Evolutionary conservation across 2,329 filamentous ascomycete genomes (phyloP).

Genomic region (Emericellopsis atlantica): DNA sequence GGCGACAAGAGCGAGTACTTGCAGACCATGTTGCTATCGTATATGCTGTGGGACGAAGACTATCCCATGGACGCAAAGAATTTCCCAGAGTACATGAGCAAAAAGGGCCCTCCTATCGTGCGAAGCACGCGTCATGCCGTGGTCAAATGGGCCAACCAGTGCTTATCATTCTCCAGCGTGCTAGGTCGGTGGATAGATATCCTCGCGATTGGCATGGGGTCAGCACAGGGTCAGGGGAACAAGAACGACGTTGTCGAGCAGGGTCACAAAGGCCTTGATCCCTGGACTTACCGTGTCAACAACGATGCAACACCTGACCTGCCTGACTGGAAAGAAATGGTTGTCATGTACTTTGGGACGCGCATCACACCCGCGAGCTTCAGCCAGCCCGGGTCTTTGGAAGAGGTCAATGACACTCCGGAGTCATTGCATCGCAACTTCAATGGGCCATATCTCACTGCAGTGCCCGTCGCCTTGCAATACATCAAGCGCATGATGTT

Average conservation of each 20-base stretch:
- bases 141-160: constrained; percentile 82
- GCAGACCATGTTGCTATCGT: constrained; percentile 47
- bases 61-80: too few relatives aligned
- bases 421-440: constrained; percentile 27
- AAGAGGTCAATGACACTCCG: background rate
- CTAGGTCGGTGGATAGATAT: constrained; percentile 81
- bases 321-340: constrained; percentile 40
- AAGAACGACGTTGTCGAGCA: constrained; percentile 81
- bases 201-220: constrained; percentile 43
- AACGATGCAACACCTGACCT: constrained; percentile 24
- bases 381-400: constrained; percentile 21
- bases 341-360: constrained; percentile 32
- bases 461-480: constrained; percentile 56
- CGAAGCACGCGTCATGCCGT: constrained; percentile 70
- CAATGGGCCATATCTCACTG: constrained; percentile 29
- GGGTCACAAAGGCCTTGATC: constrained; percentile 75
- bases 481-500: constrained; percentile 50
- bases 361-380: constrained; percentile 14
- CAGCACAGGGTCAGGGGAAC: constrained; percentile 48
- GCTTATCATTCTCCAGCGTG: constrained; percentile 67
- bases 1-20: constrained; percentile 12
- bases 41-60: constrained; percentile 32
- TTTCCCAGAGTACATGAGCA: constrained; percentile 16
- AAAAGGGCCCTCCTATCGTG: constrained; percentile 36
- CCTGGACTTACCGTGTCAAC: constrained; percentile 37